Conservation (phyloP, 2,329 filamentous ascomycete species). For the Aphanocladium album region DNA sequence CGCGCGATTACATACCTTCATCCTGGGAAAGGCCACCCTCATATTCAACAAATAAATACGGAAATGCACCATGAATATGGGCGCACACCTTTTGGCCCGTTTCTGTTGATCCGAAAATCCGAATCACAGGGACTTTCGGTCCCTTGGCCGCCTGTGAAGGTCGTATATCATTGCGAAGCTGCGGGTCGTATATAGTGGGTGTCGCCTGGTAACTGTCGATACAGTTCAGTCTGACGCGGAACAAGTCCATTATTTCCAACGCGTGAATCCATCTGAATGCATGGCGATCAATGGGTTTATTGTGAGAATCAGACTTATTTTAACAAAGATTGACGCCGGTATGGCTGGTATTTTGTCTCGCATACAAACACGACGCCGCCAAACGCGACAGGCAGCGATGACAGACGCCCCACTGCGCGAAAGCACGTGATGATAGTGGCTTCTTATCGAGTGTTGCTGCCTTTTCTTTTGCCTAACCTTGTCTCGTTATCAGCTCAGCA, state of each 20-base stretch:
- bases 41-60: conserved; percentile 92
- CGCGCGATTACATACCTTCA: conserved; percentile 50
- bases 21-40: conserved; percentile 60
- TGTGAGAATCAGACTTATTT: background rate
- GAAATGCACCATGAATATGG: conserved; percentile 92
- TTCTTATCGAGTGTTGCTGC: conserved; percentile 7
- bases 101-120: conserved; percentile 88
- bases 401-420: conserved; percentile 16
- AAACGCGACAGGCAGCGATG: conserved; percentile 6
- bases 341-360: background rate
- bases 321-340: background rate
- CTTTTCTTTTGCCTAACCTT: background rate
- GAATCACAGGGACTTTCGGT: conserved; percentile 77
- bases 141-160: conserved; percentile 55
- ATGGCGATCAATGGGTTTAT: background rate
- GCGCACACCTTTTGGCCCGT: conserved; percentile 94
- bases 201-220: conserved; percentile 88
- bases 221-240: conserved; percentile 89
- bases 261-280: conserved; percentile 17
- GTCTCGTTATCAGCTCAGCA: background rate
- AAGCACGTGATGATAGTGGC: conserved; percentile 24
- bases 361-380: background rate
- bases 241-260: conserved; percentile 51
- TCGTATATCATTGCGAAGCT: conserved; percentile 61
- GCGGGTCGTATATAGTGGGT: conserved; percentile 76